Conservation (phyloP, 768 basidiomycete genomes). For the Collybia nuda region DNA sequence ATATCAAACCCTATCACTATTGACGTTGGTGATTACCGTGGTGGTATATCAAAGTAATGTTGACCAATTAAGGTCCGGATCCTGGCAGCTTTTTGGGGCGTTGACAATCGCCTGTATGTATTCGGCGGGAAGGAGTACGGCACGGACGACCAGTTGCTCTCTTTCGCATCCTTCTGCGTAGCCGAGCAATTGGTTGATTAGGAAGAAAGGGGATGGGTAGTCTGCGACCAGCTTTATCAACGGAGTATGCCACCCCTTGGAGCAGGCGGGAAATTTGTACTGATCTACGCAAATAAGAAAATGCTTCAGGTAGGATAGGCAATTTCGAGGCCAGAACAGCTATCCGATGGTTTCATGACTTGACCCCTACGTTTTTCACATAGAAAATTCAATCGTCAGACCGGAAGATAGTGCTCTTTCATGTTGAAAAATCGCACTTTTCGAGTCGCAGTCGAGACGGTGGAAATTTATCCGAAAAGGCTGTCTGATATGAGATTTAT, state of each 20-base stretch:
- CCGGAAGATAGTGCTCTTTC: conserved; percentile 13
- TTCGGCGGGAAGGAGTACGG: conserved; percentile 7
- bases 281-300: conserved; percentile 2
- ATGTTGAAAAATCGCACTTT: conserved; percentile 19
- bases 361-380: background rate
- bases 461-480: conserved; percentile 17
- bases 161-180: conserved; percentile 8
- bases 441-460: conserved; percentile 7
- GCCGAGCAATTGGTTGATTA: conserved; percentile 2
- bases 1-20: conserved; percentile 17
- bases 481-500: conserved; percentile 17
- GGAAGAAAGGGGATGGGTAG: conserved; percentile 7
- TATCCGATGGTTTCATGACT: background rate
- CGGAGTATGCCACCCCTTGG: conserved; percentile 7
- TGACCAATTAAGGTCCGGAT: conserved; percentile 15
- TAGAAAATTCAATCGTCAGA: conserved; percentile 4
- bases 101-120: conserved; percentile 7
- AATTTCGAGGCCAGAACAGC: background rate
- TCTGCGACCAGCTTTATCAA: conserved; percentile 12
- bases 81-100: conserved; percentile 18
- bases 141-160: background rate
- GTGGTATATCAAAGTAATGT: conserved; percentile 22
- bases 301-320: conserved; percentile 5
- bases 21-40: conserved; percentile 17
- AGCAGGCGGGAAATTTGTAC: background rate